These are phyloP conservation scores for Geotrichum citri-aurantii DNA, from an alignment of 1,139 yeast species.

Conservation along the genomic window DNA sequence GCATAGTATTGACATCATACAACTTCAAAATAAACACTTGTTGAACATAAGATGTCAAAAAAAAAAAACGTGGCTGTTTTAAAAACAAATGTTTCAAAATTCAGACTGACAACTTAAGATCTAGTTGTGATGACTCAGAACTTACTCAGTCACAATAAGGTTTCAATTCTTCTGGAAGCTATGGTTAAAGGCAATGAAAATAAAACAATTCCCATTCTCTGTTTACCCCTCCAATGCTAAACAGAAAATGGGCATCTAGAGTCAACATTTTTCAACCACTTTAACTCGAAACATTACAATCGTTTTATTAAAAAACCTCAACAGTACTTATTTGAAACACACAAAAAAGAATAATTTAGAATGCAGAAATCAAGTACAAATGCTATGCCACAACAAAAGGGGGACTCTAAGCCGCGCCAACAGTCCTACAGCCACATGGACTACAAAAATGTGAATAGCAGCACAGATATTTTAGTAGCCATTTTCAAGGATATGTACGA, in stretches of 20 bases:
- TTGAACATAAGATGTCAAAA: no score
- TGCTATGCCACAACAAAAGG: not conserved
- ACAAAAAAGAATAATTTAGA: not conserved
- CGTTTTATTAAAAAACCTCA: no score
- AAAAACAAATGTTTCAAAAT: no score
- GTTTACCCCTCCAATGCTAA: not conserved
- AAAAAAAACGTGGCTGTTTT: no score
- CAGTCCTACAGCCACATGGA: not conserved
- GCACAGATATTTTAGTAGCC: slow-evolving; percentile 9
- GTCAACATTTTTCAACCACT: not conserved
- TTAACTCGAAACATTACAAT: not conserved
- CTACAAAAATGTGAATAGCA: not conserved
- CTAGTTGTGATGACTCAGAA: no score
- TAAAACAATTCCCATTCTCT: not conserved
- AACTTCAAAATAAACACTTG: no score
- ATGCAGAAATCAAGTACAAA: not conserved
- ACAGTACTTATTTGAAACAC: no score
- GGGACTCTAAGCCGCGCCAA: not conserved
- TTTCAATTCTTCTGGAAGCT: not conserved
- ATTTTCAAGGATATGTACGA: slow-evolving; percentile 11
- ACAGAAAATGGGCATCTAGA: not conserved
- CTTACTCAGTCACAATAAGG: no score
- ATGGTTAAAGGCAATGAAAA: not conserved
- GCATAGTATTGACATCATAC: no score
- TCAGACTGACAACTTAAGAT: no score